Conservation (phyloP, 78 protist genomes). For the Mastigamoeba balamuthi region DNA sequence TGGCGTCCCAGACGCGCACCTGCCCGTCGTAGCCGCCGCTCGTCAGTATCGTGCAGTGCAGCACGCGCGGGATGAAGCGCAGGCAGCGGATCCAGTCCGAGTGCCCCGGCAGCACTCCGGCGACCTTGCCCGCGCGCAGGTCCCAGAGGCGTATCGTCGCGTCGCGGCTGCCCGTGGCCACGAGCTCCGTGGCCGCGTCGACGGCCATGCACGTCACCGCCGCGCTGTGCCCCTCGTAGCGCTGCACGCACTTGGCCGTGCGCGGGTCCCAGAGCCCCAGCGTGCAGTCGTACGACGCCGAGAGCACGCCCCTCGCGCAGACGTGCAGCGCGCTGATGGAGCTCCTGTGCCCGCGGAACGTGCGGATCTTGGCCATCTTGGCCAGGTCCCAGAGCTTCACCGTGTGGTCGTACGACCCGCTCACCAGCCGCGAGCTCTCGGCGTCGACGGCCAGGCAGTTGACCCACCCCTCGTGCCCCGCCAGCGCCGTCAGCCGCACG, state of each 20-base stretch:
- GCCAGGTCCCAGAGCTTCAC: slow-evolving; percentile 42
- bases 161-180: slow-evolving; percentile 26
- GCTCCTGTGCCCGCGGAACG: slow-evolving; percentile 42
- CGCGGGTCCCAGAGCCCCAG: too few relatives aligned
- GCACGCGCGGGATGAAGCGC: background rate
- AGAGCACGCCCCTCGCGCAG: too few relatives aligned
- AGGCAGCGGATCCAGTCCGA: slow-evolving; percentile 40
- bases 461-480: slow-evolving; percentile 49
- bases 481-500: slow-evolving; percentile 5
- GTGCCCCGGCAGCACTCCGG: slow-evolving; percentile 25
- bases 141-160: slow-evolving; percentile 45
- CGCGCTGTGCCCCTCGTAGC: slow-evolving; percentile 42
- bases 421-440: slow-evolving; percentile 3
- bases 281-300: too few relatives aligned
- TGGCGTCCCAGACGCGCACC: slow-evolving; percentile 49
- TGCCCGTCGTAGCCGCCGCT: slow-evolving; percentile 36
- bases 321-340: slow-evolving; percentile 19
- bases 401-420: slow-evolving; percentile 39
- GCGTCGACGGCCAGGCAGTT: slow-evolving; percentile 1
- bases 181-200: slow-evolving; percentile 23
- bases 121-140: slow-evolving; percentile 12
- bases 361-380: slow-evolving; percentile 20
- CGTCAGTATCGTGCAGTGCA: too few relatives aligned
- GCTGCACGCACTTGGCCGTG: too few relatives aligned
- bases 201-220: slow-evolving; percentile 1